These are phyloP conservation scores for Nymphaea colorata DNA, from an alignment of 164 flowering plant genomes.

Conservation along the genomic window DNA sequence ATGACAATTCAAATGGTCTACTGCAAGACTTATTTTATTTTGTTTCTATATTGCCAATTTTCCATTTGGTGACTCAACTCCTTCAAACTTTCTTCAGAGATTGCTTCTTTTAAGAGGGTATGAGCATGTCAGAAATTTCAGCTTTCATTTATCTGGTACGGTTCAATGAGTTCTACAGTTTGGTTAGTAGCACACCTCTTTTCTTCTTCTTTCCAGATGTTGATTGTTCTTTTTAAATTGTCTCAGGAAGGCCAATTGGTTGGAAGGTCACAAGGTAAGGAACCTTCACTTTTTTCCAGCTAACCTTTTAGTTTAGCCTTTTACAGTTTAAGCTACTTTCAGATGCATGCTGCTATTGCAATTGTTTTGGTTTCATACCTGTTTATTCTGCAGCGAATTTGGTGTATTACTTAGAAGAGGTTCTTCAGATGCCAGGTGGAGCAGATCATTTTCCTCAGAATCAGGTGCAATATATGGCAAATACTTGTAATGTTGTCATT, in stretches of 20 bases:
- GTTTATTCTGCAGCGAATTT: constrained; percentile 23
- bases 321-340: background rate
- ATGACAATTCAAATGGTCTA: too few relatives aligned
- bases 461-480: constrained; percentile 20
- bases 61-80: too few relatives aligned
- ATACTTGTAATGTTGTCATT: background rate
- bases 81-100: constrained; percentile 11
- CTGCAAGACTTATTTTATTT: too few relatives aligned
- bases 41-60: too few relatives aligned
- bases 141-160: constrained; percentile 20
- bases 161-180: background rate
- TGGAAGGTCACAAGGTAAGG: constrained; percentile 31
- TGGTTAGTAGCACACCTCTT: background rate
- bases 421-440: constrained; percentile 14
- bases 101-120: constrained; percentile 15
- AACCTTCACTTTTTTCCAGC: background rate
- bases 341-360: background rate
- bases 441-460: constrained; percentile 50
- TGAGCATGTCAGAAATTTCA: constrained; percentile 17
- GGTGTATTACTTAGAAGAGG: constrained; percentile 12
- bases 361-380: too few relatives aligned
- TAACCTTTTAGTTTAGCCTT: background rate
- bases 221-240: background rate
- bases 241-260: constrained; percentile 22
- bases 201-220: background rate